Base-by-base conservation (phyloP, 225 moss, liverwort and hornwort genomes). In the Pseudoscleropodium purum region DNA sequence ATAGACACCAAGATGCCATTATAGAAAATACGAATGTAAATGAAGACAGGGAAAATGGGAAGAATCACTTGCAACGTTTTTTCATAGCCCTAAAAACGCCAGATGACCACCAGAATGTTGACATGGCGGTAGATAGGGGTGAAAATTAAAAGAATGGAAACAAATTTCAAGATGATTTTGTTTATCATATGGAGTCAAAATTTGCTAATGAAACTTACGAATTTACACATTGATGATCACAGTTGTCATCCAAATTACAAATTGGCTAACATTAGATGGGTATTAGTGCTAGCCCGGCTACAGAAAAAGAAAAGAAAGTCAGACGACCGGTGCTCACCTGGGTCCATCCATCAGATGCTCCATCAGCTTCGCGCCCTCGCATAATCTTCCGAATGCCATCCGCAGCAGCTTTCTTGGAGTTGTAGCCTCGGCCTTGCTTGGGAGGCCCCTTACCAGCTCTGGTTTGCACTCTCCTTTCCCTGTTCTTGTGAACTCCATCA, bases 351-450 rank as follows among this genome's bases (percentile, higher is more conserved):
- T 95, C 95, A 82, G 92, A 89, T 13, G 74, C 67, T 86, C 82
- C 86, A 89, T 95, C 96, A 67, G 92, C 59, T 66, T 96, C 96
- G 81, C 92, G 91, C 31, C 95, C 96, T 69, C 91, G 94, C 92
- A 96, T 96, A 20, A 97, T 97, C 91, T 94, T 94, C 63, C 91
- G 94, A 83, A 96, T 87, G 37, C 96, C 97, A 36, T 94, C 94
- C 15, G 94, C 94, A 79, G 97, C 94, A 64, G 98, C 97, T 85
- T 96, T 98, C 75, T 94, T 96, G 23, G 97, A 91, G 86, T 92
- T 95, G 87, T 93, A 95, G 52, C 97, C 98, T 91, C 96, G 87
- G 64, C 98, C 98, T 95, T 96, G 95, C 85, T 91, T 96, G 41
- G 97, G 98, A 86, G 98, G 96, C 79, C 95, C 95, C 77, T 95